A percentile compares a stretch with the other conserved stretches of the same genome.
These are phyloP conservation scores for Biscogniauxia sp. DNA, from an alignment of 2,329 filamentous ascomycete genomes.

Conservation along the genomic window DNA sequence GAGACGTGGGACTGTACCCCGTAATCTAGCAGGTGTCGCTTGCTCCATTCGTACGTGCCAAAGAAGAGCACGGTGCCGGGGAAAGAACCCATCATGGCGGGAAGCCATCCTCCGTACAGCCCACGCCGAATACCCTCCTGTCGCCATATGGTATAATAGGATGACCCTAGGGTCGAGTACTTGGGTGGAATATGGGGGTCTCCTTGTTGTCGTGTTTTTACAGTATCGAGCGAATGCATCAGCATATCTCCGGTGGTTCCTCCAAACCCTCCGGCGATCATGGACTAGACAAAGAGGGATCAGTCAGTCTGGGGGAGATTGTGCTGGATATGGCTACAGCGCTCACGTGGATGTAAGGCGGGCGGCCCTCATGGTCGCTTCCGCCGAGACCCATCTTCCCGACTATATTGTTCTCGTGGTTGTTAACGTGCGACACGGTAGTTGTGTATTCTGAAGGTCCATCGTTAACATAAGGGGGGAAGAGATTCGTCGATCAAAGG, in stretches of 20 bases:
- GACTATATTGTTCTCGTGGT: constrained; percentile 18
- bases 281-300: constrained; percentile 58
- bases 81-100: constrained; percentile 88
- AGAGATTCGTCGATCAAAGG: constrained; percentile 15
- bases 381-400: constrained; percentile 39
- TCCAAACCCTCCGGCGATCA: constrained; percentile 91
- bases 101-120: constrained; percentile 89
- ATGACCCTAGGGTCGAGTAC: constrained; percentile 85
- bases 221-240: constrained; percentile 98
- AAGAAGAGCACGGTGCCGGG: constrained; percentile 95
- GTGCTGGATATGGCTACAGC: constrained; percentile 6
- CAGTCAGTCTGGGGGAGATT: constrained; percentile 18
- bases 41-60: constrained; percentile 93
- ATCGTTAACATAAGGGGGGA: constrained; percentile 24
- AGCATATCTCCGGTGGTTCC: constrained; percentile 93
- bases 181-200: constrained; percentile 90
- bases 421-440: constrained; percentile 21
- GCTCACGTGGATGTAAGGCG: constrained; percentile 64
- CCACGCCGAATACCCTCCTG: constrained; percentile 87
- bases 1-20: constrained; percentile 80
- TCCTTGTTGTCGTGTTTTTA: constrained; percentile 96
- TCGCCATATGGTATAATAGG: constrained; percentile 88
- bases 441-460: constrained; percentile 24
- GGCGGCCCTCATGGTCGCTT: constrained; percentile 54
- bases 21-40: constrained; percentile 80